A percentile compares a stretch with the other conserved stretches of the same genome.
Evolutionary conservation across 352 stramenopile species (phyloP).

Genomic region (Globisporangium camurandrum): DNA sequence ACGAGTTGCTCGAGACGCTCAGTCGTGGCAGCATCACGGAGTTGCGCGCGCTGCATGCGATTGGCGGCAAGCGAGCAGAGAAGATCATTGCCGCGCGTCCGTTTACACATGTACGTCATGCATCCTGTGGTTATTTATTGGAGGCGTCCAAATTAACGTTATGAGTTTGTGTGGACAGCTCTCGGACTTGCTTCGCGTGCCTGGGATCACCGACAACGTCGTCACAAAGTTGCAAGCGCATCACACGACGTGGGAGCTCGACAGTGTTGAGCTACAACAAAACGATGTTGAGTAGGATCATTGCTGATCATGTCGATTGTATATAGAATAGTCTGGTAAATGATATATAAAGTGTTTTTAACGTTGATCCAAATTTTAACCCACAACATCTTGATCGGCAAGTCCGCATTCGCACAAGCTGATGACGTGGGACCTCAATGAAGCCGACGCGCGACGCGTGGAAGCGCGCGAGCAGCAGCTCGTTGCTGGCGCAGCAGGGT

Average conservation of each 20-base stretch:
- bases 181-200: constrained; percentile 29
- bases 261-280: neutral
- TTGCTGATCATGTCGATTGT: too few relatives aligned
- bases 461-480: constrained; percentile 14
- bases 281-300: too few relatives aligned
- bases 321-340: too few relatives aligned
- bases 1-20: constrained; percentile 38
- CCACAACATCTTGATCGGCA: too few relatives aligned
- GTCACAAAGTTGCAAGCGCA: constrained; percentile 33
- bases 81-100: constrained; percentile 32
- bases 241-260: constrained; percentile 16
- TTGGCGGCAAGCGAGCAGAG: constrained; percentile 43
- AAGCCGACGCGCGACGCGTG: constrained; percentile 18
- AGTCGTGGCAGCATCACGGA: constrained; percentile 34
- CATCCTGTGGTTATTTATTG: neutral
- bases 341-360: neutral
- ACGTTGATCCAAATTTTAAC: neutral
- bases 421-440: constrained; percentile 22
- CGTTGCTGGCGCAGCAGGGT: constrained; percentile 4
- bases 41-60: constrained; percentile 35
- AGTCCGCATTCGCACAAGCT: neutral
- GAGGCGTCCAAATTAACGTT: neutral
- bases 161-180: constrained; percentile 16
- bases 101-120: constrained; percentile 24
- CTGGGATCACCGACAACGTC: constrained; percentile 36